These are phyloP conservation scores for Wickerhamomyces hampshirensis DNA, from an alignment of 805 yeast species.

Conservation along the genomic window DNA sequence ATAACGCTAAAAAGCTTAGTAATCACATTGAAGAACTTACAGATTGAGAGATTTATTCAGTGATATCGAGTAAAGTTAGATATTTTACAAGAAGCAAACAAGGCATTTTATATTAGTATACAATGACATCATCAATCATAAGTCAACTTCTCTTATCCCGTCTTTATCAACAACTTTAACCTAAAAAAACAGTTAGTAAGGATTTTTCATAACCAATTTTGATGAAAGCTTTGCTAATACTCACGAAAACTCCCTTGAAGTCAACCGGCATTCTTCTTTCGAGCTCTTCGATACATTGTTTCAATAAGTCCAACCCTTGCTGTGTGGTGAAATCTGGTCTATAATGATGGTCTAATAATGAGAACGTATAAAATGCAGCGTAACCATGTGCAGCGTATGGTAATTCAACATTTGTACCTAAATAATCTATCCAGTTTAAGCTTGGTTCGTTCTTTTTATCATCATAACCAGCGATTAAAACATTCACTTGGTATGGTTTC, in stretches of 20 bases:
- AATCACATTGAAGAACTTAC: no score
- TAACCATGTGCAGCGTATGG: constrained; percentile 99
- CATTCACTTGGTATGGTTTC: constrained; percentile 92
- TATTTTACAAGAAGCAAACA: no score
- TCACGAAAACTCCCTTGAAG: constrained; percentile 72
- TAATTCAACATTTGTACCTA: constrained; percentile 84
- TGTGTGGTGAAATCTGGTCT: constrained; percentile 66
- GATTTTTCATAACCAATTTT: background rate
- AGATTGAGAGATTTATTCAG: no score
- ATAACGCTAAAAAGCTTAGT: no score
- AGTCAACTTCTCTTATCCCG: constrained; percentile 44
- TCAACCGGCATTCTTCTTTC: constrained; percentile 86
- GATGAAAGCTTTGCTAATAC: constrained; percentile 4
- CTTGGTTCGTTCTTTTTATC: constrained; percentile 51
- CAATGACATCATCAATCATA: constrained; percentile 2
- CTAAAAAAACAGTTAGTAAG: constrained; percentile 9
- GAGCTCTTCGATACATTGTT: constrained; percentile 73
- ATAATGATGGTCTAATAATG: constrained; percentile 88
- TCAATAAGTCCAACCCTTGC: constrained; percentile 74
- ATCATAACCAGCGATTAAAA: constrained; percentile 84
- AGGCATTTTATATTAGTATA: background rate
- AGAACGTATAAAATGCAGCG: constrained; percentile 92
- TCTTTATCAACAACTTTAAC: constrained; percentile 61
- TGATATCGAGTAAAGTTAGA: no score
- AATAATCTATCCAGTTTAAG: constrained; percentile 86